These are phyloP conservation scores for Phaeosphaeriaceae sp. DNA, from an alignment of 2,329 filamentous ascomycete genomes.

Conservation along the genomic window DNA sequence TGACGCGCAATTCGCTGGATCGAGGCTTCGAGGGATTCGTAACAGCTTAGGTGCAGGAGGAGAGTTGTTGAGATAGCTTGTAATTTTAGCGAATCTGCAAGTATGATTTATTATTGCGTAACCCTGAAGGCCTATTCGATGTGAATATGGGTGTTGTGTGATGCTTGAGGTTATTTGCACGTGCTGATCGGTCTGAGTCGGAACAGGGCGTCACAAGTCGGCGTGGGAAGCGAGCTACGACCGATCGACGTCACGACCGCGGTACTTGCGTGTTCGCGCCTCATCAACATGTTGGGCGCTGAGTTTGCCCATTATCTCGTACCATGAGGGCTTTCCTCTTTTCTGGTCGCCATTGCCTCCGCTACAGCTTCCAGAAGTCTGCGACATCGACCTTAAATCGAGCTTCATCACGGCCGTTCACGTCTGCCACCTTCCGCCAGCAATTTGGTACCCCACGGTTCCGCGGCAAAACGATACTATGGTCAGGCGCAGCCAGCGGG, in stretches of 20 bases:
- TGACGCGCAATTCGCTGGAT: conserved; percentile 49
- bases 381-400: conserved; percentile 20
- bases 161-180: conserved; percentile 4
- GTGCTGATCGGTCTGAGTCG: conserved; percentile 4
- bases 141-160: neutral
- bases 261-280: conserved; percentile 5
- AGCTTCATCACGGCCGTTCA: conserved; percentile 32
- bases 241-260: conserved; percentile 33
- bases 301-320: conserved; percentile 26
- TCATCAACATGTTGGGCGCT: conserved; percentile 36
- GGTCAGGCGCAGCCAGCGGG: conserved; percentile 41
- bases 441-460: conserved; percentile 46
- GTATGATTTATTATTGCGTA: neutral
- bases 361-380: conserved; percentile 44
- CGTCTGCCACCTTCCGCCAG: conserved; percentile 38
- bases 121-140: neutral
- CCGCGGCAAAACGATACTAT: conserved; percentile 37
- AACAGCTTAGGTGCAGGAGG: neutral
- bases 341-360: conserved; percentile 59
- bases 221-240: conserved; percentile 23
- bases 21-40: neutral
- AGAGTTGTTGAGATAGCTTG: neutral
- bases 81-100: neutral
- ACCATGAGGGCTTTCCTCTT: conserved; percentile 60
- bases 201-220: conserved; percentile 8